Conservation (phyloP, 257 asterid genomes). For the Parsonsia alboflavescens region DNA sequence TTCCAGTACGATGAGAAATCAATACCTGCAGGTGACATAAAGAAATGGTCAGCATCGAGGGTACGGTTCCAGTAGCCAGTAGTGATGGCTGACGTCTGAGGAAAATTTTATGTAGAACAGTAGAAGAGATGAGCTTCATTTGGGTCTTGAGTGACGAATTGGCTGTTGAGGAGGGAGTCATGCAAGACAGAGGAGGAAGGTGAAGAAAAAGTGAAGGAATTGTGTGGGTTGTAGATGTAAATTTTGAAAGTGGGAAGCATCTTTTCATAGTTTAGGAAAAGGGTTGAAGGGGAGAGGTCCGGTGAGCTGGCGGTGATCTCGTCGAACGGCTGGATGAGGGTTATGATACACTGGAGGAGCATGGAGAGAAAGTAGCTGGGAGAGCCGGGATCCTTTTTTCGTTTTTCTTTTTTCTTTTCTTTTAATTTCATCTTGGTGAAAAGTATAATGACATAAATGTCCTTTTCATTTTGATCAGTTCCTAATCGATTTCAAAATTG, state of each 20-base stretch:
- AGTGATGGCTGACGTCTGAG: conserved; percentile 38
- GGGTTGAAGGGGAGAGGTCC: conserved; percentile 55
- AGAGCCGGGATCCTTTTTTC: too few relatives aligned
- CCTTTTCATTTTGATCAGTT: too few relatives aligned
- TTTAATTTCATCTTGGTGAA: too few relatives aligned
- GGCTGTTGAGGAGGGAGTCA: conserved; percentile 49
- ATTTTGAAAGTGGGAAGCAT: conserved; percentile 61
- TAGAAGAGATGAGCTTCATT: conserved; percentile 70
- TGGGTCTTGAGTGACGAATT: conserved; percentile 52
- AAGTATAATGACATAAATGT: too few relatives aligned
- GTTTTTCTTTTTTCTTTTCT: too few relatives aligned
- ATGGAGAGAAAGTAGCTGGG: too few relatives aligned
- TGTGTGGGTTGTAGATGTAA: conserved; percentile 53
- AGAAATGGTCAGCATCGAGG: conserved; percentile 93
- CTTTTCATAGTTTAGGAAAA: conserved; percentile 48
- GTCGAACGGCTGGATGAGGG: conserved; percentile 17
- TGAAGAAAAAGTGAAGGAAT: conserved; percentile 34
- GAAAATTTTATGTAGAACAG: too few relatives aligned
- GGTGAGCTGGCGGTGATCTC: conserved; percentile 35
- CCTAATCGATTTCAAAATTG: too few relatives aligned
- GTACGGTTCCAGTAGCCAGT: conserved; percentile 79
- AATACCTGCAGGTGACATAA: conserved; percentile 54
- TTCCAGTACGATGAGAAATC: conserved; percentile 71
- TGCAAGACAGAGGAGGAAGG: conserved; percentile 56
- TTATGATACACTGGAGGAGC: conserved; percentile 3